Percentiles rank a stretch among this genome's conserved stretches.
Evolutionary conservation across 2,329 filamentous ascomycete genomes (phyloP).

Genomic region (Exophiala mesophila): DNA sequence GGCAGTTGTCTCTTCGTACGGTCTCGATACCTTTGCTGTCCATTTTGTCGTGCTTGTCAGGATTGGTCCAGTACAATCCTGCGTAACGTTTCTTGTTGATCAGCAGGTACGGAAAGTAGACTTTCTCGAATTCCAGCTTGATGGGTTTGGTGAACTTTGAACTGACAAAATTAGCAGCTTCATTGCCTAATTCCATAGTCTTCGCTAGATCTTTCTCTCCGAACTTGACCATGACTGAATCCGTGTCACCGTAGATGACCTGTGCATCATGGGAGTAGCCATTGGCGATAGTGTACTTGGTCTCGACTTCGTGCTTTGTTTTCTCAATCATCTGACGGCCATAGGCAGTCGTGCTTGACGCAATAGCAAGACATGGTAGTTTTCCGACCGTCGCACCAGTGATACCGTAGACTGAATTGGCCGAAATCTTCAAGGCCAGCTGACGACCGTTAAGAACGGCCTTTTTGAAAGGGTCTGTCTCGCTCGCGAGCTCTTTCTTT

Average conservation of each 20-base stretch:
- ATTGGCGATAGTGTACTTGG: slow-evolving; percentile 83
- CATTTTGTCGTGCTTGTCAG: slow-evolving; percentile 98
- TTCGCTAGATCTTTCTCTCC: slow-evolving; percentile 80
- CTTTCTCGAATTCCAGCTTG: slow-evolving; percentile 98
- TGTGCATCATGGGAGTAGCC: slow-evolving; percentile 92
- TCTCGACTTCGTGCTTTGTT: slow-evolving; percentile 93
- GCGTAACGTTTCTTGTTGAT: slow-evolving; percentile 99
- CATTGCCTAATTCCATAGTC: slow-evolving; percentile 91
- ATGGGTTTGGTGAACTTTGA: slow-evolving; percentile 93
- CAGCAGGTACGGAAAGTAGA: slow-evolving; percentile 93
- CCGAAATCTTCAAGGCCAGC: slow-evolving; percentile 89
- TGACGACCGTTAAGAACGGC: slow-evolving; percentile 97
- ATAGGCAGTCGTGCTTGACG: slow-evolving; percentile 94
- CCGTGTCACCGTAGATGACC: slow-evolving; percentile 97
- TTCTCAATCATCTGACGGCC: slow-evolving; percentile 98
- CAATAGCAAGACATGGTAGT: slow-evolving; percentile 88
- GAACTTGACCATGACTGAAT: slow-evolving; percentile 99
- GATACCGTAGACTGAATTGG: slow-evolving; percentile 95
- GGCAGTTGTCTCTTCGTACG: slow-evolving; percentile 91
- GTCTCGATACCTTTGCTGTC: slow-evolving; percentile 99
- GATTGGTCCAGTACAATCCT: slow-evolving; percentile 93
- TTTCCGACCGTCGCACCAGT: slow-evolving; percentile 96
- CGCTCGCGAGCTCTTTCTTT: slow-evolving; percentile 79
- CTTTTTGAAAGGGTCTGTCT: slow-evolving; percentile 96
- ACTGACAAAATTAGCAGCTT: slow-evolving; percentile 84